Base-by-base conservation (phyloP, 2,329 filamentous ascomycete species). In the Nemania bipapillata region DNA sequence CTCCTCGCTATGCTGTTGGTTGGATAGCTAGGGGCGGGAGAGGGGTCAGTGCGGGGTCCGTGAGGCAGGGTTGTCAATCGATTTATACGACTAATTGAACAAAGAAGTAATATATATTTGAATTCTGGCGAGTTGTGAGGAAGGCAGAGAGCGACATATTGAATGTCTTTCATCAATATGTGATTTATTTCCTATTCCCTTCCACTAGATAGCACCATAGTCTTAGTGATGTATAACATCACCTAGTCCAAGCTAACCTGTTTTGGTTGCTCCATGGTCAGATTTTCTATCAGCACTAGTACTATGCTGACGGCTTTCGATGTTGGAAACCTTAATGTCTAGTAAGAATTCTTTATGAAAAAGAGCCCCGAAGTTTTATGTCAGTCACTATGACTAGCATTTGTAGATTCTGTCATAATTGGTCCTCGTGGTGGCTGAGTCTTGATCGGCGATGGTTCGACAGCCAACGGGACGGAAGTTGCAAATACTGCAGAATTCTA, bases 401-500 rank as follows among this genome's bases (percentile, higher is more conserved):
- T 17, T 45, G 40, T n/a, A 15, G 40, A n/a, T n/a, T n/a, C 40
- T 45, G 40, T 15, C 40, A 45, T n/a, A 45, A 45, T n/a, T 45
- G 40, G 40, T 17, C 40, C 40, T 45, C 40, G 20, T 53, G 50
- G 50, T 53, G 50, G 50, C 15, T 53, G 6, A 20, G 2, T 9
- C 50, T 53, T 7, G 50, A 53, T 20, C 50, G 20, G 28, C 50
- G 28, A 28, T 53, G 50, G 50, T 17, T 53, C 17, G 26, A 32
- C 26, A 53, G 28, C 6, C 26, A 53, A 53, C 50, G 50, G 20
- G 26, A 53, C 28, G 50, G 50, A 53, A 20, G 8, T 20, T 53
- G 50, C 28, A 30, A 53, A 53, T 53, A 53, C 50, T 53, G 50
- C 35, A 15, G 26, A 53, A 2, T 53, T 20, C 50, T 53, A 53